Evolutionary conservation across 2,329 filamentous ascomycete genomes (phyloP), one percentile per base, ranked within the genome.

Genomic region (Byssoonygena ceratinophila): DNA sequence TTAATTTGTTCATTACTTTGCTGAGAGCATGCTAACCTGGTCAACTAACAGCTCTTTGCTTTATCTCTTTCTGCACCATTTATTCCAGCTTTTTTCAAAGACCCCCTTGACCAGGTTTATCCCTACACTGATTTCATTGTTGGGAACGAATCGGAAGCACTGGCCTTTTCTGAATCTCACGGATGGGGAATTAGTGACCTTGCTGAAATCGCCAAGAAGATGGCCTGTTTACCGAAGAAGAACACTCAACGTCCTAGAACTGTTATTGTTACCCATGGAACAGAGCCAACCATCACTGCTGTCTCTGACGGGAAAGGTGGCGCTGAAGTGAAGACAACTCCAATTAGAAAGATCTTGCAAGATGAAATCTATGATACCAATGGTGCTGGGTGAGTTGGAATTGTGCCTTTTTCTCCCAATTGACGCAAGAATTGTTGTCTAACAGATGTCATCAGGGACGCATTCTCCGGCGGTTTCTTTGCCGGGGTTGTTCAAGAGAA

Each of bases 71-170:
- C 88, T 48, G 92, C 92, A 6, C 92, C 92, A 55, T 98, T 98
- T 77, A 95, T 98, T 65, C 76, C 85, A 36, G 85, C 94, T 68
- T 95, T 96, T 80, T 98, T 97, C 84, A 96, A 96, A 78, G 90
- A 96, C 46, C 85, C 82, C 59, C 81, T 98, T 45, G 88, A 95
- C 71, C 83, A 82, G 63, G 84, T 86, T 51, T 77, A 88, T 50
- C 85, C 86, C 27, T 96, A 95, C 81, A 94, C 89, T 78, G 90
- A 97, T 75, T 94, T 91, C 73, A 77, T 97, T 57, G 86, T 98
- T 69, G 91, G 90, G 66, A 98, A 98, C 75, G 92, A 98, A 82
- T 86, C 87, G 59, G 92, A 98, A 76, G 91, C 90, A 46, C 80
- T 83, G 61, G 78, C 89, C 53, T 98, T 91, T 73, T 87, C 90